Base-by-base conservation (phyloP, 192 early-diverging fungal species). In the Helicostylum pulchrum region DNA sequence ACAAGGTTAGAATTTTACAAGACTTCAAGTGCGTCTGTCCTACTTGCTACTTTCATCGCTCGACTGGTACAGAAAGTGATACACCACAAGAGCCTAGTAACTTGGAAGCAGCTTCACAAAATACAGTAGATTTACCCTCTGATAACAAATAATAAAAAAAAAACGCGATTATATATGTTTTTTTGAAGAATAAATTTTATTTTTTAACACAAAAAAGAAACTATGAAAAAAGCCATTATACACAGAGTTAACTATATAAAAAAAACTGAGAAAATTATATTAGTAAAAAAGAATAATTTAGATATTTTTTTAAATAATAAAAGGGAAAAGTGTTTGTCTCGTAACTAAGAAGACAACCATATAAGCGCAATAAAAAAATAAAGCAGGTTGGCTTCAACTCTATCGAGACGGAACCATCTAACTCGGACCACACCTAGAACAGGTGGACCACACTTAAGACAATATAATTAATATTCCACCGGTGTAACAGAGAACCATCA, bases 281-380 rank as follows among this genome's bases (percentile, higher is more conserved):
- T 39, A 48, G 46, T 48, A 19, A 15, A 15, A 9, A 12, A 48
- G n/a, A 48, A 17, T 17, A 48, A 6, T 12, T 15, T 15, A 48
- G 12, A 12, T 19, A 15, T 48, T 19, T 48, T 48, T 14, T 48
- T 19, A 14, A 48, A 45, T 12, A 2, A 59, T 26, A 30, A 15
- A 21, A 2, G 26, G 2, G 2, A 69, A 31, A 19, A 20, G 39
- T 70, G 61, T 70, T 39, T 63, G 55, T 59, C 50, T 49, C 68
- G 53, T 70, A 70, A 70, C 68, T 70, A 70, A 64, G 68, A 70
- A 64, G 21, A 48, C 58, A 43, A 58, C 62, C 55, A 70, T 53
- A 42, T 23, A 34, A 17, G 32, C 32, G 34, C 21, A 46, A 26
- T 57, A 32, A 49, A 23, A 59, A 15, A 21, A 59, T 2, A 50